Percentiles rank a stretch among this genome's conserved stretches.
These are phyloP conservation scores for Ehretia macrophylla DNA, from an alignment of 257 asterid species.

Conservation along the genomic window DNA sequence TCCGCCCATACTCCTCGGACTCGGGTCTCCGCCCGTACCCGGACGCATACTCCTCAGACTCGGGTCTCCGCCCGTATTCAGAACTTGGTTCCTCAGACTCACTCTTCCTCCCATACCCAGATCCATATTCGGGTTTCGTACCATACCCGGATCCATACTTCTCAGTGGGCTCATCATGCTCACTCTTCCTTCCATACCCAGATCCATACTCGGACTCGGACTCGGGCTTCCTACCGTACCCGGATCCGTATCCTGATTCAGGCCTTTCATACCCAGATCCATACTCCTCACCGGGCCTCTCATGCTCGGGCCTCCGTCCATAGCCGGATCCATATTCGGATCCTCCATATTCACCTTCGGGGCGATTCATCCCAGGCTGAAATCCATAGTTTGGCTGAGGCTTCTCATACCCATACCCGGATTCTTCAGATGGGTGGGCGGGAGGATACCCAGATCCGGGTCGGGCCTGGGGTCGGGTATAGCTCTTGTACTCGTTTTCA, in stretches of 20 bases:
- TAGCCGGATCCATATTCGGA: constrained; percentile 22
- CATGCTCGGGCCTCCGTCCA: constrained; percentile 8
- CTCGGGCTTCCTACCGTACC: constrained; percentile 22
- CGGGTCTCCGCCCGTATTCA: constrained; percentile 22
- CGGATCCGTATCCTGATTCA: constrained; percentile 19
- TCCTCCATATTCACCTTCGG: too few species aligned
- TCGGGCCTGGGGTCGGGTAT: constrained; percentile 57
- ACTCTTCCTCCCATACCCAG: constrained; percentile 14
- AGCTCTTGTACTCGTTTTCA: constrained; percentile 80
- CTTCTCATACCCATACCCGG: constrained; percentile 27
- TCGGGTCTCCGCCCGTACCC: constrained; percentile 13
- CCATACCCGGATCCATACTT: constrained; percentile 31
- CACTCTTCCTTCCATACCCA: constrained; percentile 27
- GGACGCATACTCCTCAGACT: constrained; percentile 18
- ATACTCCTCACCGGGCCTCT: too few species aligned
- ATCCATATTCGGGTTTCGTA: constrained; percentile 16
- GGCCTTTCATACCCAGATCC: not conserved
- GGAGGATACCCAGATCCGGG: constrained; percentile 23
- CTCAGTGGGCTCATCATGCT: constrained; percentile 16
- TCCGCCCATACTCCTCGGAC: constrained; percentile 19
- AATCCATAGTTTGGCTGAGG: constrained; percentile 43
- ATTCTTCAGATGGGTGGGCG: constrained; percentile 9
- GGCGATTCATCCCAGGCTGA: constrained; percentile 43
- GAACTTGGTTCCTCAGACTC: constrained; percentile 17
- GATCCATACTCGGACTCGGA: constrained; percentile 36